Percentiles rank a stretch among this genome's conserved stretches.
Evolutionary conservation across 306 rosid genomes (phyloP).

Genomic region (Vigna nakashimae): DNA sequence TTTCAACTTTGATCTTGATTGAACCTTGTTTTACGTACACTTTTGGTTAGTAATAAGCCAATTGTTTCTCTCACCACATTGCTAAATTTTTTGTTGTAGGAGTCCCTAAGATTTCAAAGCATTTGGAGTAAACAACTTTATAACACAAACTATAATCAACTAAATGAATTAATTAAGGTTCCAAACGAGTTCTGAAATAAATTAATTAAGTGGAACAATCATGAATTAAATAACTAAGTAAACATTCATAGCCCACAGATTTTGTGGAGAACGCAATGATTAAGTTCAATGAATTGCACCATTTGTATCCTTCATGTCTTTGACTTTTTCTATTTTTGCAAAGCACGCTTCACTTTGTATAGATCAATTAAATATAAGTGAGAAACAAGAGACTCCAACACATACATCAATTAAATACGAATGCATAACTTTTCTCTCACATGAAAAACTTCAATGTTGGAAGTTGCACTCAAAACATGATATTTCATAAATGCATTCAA

Average conservation of each 20-base stretch:
- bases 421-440: not conserved
- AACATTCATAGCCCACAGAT: not conserved
- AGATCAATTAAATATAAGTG: not conserved
- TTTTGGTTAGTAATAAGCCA: too few relatives aligned
- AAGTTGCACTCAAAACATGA: too few relatives aligned
- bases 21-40: too few relatives aligned
- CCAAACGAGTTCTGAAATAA: not conserved
- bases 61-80: too few relatives aligned
- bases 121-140: not conserved
- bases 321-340: not conserved
- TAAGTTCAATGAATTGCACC: conserved; percentile 18
- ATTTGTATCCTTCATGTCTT: not conserved
- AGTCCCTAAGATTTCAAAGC: not conserved
- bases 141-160: not conserved
- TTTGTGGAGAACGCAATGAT: conserved; percentile 16
- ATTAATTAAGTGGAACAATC: not conserved
- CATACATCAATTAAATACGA: not conserved
- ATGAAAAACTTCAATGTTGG: too few relatives aligned
- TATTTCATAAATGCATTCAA: not conserved
- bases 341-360: conserved; percentile 23
- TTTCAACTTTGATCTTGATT: too few relatives aligned
- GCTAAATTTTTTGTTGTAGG: too few relatives aligned
- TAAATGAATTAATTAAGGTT: not conserved
- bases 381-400: not conserved
- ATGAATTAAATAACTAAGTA: not conserved